Conservation (phyloP, 2,329 filamentous ascomycete genomes). For the Xylaria sp. region DNA sequence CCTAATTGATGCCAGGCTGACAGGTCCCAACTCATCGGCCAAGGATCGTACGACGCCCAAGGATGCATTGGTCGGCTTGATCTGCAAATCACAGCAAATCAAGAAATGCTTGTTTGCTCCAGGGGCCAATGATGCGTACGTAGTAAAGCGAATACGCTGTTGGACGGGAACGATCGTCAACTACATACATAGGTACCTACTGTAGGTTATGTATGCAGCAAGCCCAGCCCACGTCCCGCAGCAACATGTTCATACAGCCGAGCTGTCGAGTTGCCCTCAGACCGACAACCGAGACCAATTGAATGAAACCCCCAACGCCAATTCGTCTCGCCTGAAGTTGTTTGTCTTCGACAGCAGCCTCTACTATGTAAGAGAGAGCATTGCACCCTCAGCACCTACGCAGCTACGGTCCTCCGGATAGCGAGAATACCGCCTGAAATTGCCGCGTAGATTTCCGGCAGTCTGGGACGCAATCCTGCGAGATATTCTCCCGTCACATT, state of each 20-base stretch:
- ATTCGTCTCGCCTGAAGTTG: too few species aligned
- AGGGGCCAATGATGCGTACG: background rate
- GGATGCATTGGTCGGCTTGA: background rate
- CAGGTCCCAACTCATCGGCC: background rate
- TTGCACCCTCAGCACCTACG: too few species aligned
- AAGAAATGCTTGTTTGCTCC: background rate
- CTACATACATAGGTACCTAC: too few species aligned
- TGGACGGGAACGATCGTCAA: too few species aligned
- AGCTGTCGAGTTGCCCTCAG: too few species aligned
- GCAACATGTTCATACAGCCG: too few species aligned
- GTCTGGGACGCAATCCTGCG: conserved; percentile 17
- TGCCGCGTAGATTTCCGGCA: conserved; percentile 15
- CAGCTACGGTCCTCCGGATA: conserved; percentile 1
- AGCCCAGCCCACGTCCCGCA: too few species aligned
- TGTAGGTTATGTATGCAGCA: too few species aligned
- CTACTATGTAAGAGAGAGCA: too few species aligned
- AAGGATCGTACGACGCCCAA: background rate
- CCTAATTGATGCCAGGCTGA: too few species aligned
- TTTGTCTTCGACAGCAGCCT: conserved; percentile 6
- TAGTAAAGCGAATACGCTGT: background rate
- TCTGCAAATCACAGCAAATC: conserved; percentile 9
- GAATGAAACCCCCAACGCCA: too few species aligned
- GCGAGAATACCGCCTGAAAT: conserved; percentile 1
- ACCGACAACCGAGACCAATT: too few species aligned
- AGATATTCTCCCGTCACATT: conserved; percentile 21